phyloP scores from a whole-genome alignment of 805 yeast species.

The Metschnikowia peoriensis region DNA sequence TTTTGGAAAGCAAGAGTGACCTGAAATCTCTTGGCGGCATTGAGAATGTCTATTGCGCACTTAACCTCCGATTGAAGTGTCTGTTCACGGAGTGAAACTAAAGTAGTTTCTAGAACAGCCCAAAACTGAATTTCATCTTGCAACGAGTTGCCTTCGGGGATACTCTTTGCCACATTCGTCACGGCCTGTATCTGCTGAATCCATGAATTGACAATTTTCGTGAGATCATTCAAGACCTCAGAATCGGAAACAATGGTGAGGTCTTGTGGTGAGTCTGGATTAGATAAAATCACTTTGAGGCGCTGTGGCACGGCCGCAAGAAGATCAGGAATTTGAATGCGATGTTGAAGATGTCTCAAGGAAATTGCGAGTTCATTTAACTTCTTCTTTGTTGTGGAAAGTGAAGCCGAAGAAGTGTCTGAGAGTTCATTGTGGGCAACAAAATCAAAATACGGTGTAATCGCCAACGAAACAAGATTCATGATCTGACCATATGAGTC shows the following conservation, averaged over 20 bases:
- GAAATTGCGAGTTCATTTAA: constrained; percentile 67
- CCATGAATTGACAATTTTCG: constrained; percentile 72
- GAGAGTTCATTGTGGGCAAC: constrained; percentile 18
- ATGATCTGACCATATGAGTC: constrained; percentile 33
- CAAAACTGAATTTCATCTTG: constrained; percentile 75
- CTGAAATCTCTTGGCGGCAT: constrained; percentile 74
- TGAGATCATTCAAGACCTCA: constrained; percentile 62
- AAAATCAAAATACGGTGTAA: constrained; percentile 68
- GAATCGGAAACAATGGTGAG: constrained; percentile 38
- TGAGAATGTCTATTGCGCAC: constrained; percentile 58
- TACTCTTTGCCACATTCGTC: constrained; percentile 51
- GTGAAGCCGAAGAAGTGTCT: constrained; percentile 9
- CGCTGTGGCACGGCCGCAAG: constrained; percentile 49
- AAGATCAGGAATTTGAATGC: constrained; percentile 68
- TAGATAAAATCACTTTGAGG: constrained; percentile 24
- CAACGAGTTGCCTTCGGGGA: constrained; percentile 51
- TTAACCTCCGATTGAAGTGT: constrained; percentile 51
- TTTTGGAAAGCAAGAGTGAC: constrained; percentile 70
- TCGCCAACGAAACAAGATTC: constrained; percentile 58
- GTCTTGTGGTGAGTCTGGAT: constrained; percentile 33
- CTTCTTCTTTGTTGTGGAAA: constrained; percentile 45
- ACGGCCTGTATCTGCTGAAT: constrained; percentile 58
- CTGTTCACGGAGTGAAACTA: constrained; percentile 57
- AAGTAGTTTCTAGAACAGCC: constrained; percentile 65
- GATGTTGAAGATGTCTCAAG: constrained; percentile 63